phyloP scores from a whole-genome alignment of 352 stramenopile genomes.

The Phytophthora europaea region DNA sequence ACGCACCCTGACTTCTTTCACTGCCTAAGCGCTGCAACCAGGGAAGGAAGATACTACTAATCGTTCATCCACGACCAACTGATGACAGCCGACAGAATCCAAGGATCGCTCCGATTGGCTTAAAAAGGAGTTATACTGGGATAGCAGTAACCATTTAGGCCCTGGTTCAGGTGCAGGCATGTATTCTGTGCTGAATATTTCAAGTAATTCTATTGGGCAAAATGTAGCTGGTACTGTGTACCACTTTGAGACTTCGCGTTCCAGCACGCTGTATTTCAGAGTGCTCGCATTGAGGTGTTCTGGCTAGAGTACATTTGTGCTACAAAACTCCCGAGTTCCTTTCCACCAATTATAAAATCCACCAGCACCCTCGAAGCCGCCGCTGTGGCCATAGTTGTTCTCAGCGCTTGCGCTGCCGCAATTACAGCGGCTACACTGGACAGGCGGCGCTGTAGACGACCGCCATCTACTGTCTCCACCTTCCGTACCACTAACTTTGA shows the following conservation, averaged over 20 bases:
- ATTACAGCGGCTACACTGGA: conserved; percentile 4
- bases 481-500: neutral
- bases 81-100: neutral
- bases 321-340: neutral
- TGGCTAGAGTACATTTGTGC: conserved; percentile 11
- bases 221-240: neutral
- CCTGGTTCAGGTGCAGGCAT: neutral
- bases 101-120: too few relatives aligned
- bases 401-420: conserved; percentile 2
- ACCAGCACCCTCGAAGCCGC: neutral
- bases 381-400: neutral
- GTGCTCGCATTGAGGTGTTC: neutral
- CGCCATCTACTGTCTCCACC: neutral
- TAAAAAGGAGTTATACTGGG: too few relatives aligned
- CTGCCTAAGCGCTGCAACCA: neutral
- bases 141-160: too few relatives aligned
- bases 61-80: neutral
- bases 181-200: neutral
- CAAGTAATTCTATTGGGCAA: neutral
- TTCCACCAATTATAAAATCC: conserved; percentile 6
- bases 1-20: neutral
- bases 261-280: neutral
- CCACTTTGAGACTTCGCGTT: conserved; percentile 2
- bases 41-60: neutral
- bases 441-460: conserved; percentile 5